Evolutionary conservation across 768 basidiomycete genomes (phyloP).

Genomic region (Leccinum fibrillosum): DNA sequence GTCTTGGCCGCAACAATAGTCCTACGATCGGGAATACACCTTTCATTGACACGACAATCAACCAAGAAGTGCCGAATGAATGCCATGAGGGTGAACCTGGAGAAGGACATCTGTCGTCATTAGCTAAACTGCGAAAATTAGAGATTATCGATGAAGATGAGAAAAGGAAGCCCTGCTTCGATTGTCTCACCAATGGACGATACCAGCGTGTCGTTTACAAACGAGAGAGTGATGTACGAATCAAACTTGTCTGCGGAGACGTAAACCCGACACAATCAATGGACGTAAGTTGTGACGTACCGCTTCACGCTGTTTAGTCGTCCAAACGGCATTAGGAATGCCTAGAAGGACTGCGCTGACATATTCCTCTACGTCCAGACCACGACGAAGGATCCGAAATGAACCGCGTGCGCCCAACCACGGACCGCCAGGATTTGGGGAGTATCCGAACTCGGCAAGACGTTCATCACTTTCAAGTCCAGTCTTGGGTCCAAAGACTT

Average conservation of each 20-base stretch:
- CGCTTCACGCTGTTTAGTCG: slow-evolving; percentile 88
- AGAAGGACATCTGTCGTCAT: slow-evolving; percentile 92
- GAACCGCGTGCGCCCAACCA: slow-evolving; percentile 88
- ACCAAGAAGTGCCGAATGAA: slow-evolving; percentile 86
- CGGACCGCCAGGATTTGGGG: slow-evolving; percentile 96
- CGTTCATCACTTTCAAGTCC: slow-evolving; percentile 88
- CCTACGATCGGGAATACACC: slow-evolving; percentile 78
- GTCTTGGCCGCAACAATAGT: slow-evolving; percentile 93
- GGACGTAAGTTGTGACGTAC: slow-evolving; percentile 41
- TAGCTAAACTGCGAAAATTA: slow-evolving; percentile 96
- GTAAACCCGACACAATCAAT: slow-evolving; percentile 4
- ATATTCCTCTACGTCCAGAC: slow-evolving; percentile 91
- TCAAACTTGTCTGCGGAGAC: slow-evolving; percentile 76
- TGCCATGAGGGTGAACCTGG: slow-evolving; percentile 92
- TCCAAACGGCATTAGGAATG: slow-evolving; percentile 99
- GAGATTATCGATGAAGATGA: slow-evolving; percentile 52
- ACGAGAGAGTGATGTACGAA: slow-evolving; percentile 96
- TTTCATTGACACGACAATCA: slow-evolving; percentile 92
- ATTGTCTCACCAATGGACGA: slow-evolving; percentile 97
- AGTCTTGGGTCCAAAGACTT: slow-evolving; percentile 88
- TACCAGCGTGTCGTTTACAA: slow-evolving; percentile 96
- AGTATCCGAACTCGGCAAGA: slow-evolving; percentile 88
- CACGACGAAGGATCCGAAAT: slow-evolving; percentile 87
- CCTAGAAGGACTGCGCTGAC: slow-evolving; percentile 95
- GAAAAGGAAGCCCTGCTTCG: slow-evolving; percentile 97